Percentiles rank a stretch among this genome's conserved stretches.
These are phyloP conservation scores for Isoetes taiwanensis DNA, from an alignment of 75 land plant genomes.

Conservation along the genomic window DNA sequence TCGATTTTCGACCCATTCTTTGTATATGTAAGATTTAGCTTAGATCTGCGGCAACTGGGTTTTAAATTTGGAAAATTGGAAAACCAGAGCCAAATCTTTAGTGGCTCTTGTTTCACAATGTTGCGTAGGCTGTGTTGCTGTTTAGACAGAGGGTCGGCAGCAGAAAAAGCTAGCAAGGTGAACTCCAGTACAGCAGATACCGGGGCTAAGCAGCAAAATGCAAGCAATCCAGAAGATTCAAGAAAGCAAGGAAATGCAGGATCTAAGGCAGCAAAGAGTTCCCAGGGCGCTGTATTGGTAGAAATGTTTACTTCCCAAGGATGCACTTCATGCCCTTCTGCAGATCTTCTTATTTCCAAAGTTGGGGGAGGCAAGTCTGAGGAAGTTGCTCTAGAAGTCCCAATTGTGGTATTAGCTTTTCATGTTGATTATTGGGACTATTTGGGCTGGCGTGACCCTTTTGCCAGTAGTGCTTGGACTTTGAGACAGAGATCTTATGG, in stretches of 20 bases:
- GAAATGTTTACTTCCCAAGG: slow-evolving; percentile 94
- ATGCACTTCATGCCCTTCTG: slow-evolving; percentile 57
- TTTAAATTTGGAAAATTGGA: too few species aligned
- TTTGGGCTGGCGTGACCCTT: slow-evolving; percentile 83
- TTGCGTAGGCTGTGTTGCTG: background rate
- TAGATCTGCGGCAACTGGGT: too few species aligned
- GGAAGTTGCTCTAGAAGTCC: slow-evolving; percentile 9
- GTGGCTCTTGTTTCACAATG: background rate
- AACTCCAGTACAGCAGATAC: background rate
- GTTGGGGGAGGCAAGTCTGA: slow-evolving; percentile 24
- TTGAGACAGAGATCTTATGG: slow-evolving; percentile 76
- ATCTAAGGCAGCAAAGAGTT: background rate
- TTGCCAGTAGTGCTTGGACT: slow-evolving; percentile 66
- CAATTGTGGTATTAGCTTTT: slow-evolving; percentile 47
- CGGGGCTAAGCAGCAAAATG: background rate
- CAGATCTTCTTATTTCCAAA: slow-evolving; percentile 55
- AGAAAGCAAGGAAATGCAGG: background rate
- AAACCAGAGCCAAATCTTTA: too few species aligned
- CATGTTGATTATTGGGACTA: slow-evolving; percentile 95
- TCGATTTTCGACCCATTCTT: too few species aligned
- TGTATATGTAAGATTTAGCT: too few species aligned
- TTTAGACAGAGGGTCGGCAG: background rate
- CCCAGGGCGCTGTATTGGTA: slow-evolving; percentile 42
- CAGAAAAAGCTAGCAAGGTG: background rate
- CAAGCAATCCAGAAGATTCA: slow-evolving; percentile 3